Evolutionary conservation across 164 flowering plant species (phyloP).

Genomic region (Houttuynia cordata): DNA sequence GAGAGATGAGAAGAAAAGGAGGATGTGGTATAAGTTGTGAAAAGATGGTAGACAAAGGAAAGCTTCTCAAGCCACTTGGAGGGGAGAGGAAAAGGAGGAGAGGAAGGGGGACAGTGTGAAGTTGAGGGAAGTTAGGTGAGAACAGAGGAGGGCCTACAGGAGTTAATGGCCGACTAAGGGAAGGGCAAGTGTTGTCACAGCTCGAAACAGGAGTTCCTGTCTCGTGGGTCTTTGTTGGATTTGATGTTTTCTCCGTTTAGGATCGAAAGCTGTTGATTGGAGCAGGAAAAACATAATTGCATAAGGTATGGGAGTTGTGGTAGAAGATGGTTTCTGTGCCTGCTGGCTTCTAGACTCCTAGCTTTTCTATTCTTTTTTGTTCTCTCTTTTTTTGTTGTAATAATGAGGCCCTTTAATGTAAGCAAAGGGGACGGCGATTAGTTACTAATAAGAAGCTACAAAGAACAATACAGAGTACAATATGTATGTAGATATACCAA

Average conservation of each 20-base stretch:
- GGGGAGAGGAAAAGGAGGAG: neutral
- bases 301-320: neutral
- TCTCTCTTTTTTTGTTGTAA: no score
- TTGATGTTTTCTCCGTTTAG: constrained; percentile 1
- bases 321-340: no score
- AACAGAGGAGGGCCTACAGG: neutral
- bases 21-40: neutral
- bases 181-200: constrained; percentile 1
- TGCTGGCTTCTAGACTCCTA: no score
- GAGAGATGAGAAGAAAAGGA: neutral
- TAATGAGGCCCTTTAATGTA: no score
- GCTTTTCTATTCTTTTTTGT: no score
- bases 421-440: no score
- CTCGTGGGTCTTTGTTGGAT: constrained; percentile 1
- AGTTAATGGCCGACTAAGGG: constrained; percentile 6
- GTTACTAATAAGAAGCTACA: no score
- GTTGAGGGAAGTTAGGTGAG: neutral
- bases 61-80: neutral
- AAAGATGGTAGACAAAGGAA: neutral
- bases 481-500: no score
- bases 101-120: neutral
- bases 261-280: neutral
- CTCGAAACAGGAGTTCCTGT: constrained; percentile 4
- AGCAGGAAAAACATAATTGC: neutral
- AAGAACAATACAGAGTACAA: no score